phyloP scores from a whole-genome alignment of 2,329 filamentous ascomycete species.

The Penicillium occitanis region DNA sequence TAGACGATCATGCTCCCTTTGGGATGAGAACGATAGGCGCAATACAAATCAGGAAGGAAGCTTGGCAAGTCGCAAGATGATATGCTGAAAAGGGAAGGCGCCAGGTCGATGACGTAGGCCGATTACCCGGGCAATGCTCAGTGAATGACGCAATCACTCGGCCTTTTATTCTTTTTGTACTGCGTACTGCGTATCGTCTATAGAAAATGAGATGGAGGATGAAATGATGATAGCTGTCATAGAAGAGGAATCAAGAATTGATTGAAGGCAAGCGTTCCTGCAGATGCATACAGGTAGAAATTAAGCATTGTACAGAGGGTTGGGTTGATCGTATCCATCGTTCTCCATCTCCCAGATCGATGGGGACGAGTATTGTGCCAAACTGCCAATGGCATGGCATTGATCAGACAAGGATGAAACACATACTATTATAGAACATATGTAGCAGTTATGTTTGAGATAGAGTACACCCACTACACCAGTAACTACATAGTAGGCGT shows the following conservation, averaged over 20 bases:
- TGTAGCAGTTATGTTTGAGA: background rate
- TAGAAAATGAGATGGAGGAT: too few relatives aligned
- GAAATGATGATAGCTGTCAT: background rate
- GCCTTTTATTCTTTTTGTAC: background rate
- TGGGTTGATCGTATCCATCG: background rate
- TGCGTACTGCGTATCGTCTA: too few relatives aligned
- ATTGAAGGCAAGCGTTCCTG: background rate
- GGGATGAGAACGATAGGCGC: background rate
- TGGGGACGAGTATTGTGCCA: background rate
- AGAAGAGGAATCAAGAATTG: background rate
- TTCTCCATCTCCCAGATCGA: background rate
- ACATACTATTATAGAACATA: background rate
- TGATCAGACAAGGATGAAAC: background rate
- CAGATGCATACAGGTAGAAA: background rate
- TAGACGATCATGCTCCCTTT: background rate
- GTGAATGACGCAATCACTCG: background rate
- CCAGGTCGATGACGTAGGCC: background rate
- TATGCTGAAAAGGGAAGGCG: background rate
- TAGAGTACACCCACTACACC: background rate
- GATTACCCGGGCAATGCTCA: background rate
- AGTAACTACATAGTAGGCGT: too few relatives aligned
- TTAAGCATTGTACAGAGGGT: background rate
- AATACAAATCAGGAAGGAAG: background rate
- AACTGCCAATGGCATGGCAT: background rate
- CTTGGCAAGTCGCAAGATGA: background rate